Evolutionary conservation across 805 yeast genomes (phyloP), one percentile per base, ranked within the genome.

Genomic region (Suhomyces sp.): DNA sequence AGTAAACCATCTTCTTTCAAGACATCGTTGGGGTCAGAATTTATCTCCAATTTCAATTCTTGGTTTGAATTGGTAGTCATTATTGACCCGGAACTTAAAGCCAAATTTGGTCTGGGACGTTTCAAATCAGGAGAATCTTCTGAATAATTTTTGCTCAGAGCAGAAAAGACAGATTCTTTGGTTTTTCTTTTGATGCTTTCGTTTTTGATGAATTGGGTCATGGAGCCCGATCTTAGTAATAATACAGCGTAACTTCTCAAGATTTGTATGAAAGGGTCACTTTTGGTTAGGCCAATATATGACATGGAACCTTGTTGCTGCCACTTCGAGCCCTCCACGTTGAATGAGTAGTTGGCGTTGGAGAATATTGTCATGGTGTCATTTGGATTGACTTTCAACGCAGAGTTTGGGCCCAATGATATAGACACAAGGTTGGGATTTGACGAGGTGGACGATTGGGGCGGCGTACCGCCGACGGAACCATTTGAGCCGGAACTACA

Each of bases 281-380:
- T 60, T 53, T 73, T 75, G 4, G 75, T 68, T 29, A 73, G 55
- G 3, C 77, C 78, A 22, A 71, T 63, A 45, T 71, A 74, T 1
- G 78, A 69, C 19, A 74, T 48, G 6, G 66, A 62, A 2, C 79
- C 79, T 44, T 73, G 77, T 45, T 65, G 68, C 53, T 73, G 78
- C 69, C 76, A 67, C 21, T 54, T 53, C 2, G 66, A 61, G 8
- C 78, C 78, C 48, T 74, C 78, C 4, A 72, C 62, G 44, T 62
- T 57, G 19, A 73, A 53, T 0, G 77, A 66, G 50, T 46, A 60
- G 46, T 73, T 69, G 5, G 78, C 75, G 49, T 65, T 63, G 19
- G 68, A 53, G 44, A 73, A 72, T 0, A 66, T 51, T n/a, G 62
- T 60, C 33, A 75, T 64, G 4, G 65, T 56, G 55, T 75, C 78